Evolutionary conservation across 2,329 filamentous ascomycete species (phyloP).

Genomic region (Aspergillus pseudotamarii): DNA sequence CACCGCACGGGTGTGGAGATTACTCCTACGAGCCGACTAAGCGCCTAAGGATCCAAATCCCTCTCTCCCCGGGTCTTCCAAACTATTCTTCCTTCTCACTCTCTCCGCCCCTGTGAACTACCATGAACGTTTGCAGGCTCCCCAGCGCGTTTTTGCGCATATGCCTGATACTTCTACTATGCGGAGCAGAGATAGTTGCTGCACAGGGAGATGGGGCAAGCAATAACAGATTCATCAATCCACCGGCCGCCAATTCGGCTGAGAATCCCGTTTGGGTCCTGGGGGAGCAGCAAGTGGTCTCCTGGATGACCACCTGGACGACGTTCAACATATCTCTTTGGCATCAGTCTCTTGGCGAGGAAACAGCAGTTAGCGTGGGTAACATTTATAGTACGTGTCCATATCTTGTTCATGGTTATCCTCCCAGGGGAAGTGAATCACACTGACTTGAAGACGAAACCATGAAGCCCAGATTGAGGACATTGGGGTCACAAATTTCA

Average conservation of each 20-base stretch:
- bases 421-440: not conserved
- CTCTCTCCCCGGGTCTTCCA: not conserved
- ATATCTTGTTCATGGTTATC: not conserved
- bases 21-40: not conserved
- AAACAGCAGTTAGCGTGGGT: constrained; percentile 12
- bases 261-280: constrained; percentile 12
- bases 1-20: not conserved
- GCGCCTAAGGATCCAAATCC: not conserved
- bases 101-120: not conserved
- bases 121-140: not conserved
- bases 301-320: constrained; percentile 10
- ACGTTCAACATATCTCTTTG: constrained; percentile 21
- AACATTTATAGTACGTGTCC: constrained; percentile 16
- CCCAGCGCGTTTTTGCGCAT: not conserved
- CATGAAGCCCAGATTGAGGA: constrained; percentile 3
- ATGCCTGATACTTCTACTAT: not conserved
- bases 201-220: not conserved
- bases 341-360: constrained; percentile 15
- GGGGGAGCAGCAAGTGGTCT: constrained; percentile 9
- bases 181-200: not conserved
- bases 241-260: constrained; percentile 6
- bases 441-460: constrained; percentile 12
- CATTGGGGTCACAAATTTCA: constrained; percentile 16
- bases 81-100: not conserved
- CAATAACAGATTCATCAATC: not conserved